Evolutionary conservation across 2,329 filamentous ascomycete genomes (phyloP).

Genomic region (Spiromastix sp.): DNA sequence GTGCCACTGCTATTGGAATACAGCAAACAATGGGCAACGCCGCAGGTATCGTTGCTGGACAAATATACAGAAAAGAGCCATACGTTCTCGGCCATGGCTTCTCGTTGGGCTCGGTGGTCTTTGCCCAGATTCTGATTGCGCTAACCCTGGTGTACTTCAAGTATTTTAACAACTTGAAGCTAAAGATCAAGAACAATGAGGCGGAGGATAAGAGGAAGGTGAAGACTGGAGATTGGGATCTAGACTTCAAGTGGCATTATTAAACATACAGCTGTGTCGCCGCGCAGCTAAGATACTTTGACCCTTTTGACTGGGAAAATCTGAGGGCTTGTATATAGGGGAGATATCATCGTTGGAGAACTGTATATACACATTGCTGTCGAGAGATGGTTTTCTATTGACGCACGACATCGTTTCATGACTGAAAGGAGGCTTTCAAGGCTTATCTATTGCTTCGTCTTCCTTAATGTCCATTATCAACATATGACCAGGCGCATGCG

Average conservation of each 20-base stretch:
- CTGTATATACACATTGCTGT: too few relatives aligned
- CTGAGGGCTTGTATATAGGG: too few relatives aligned
- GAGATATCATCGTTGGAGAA: too few relatives aligned
- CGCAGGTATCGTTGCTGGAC: slow-evolving; percentile 39
- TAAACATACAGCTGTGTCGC: too few relatives aligned
- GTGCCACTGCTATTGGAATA: slow-evolving; percentile 37
- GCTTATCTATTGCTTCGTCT: not conserved
- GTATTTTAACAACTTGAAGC: slow-evolving; percentile 30
- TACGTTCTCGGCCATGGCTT: slow-evolving; percentile 29
- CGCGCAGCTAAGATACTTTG: too few relatives aligned
- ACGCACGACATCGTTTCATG: too few relatives aligned
- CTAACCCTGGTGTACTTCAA: slow-evolving; percentile 35
- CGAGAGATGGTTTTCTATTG: too few relatives aligned
- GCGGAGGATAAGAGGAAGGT: slow-evolving; percentile 36
- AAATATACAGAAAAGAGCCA: slow-evolving; percentile 32
- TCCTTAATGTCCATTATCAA: slow-evolving; percentile 41
- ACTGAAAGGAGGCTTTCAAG: too few relatives aligned
- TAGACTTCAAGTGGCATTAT: slow-evolving; percentile 40
- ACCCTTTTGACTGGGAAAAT: too few relatives aligned
- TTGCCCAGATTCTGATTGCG: slow-evolving; percentile 29
- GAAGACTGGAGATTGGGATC: slow-evolving; percentile 36
- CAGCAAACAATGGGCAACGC: slow-evolving; percentile 40
- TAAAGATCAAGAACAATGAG: slow-evolving; percentile 31
- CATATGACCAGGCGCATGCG: slow-evolving; percentile 54
- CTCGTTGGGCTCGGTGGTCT: slow-evolving; percentile 25